These are phyloP conservation scores for Myxozyma monticola DNA, from an alignment of 805 yeast genomes.

Conservation along the genomic window DNA sequence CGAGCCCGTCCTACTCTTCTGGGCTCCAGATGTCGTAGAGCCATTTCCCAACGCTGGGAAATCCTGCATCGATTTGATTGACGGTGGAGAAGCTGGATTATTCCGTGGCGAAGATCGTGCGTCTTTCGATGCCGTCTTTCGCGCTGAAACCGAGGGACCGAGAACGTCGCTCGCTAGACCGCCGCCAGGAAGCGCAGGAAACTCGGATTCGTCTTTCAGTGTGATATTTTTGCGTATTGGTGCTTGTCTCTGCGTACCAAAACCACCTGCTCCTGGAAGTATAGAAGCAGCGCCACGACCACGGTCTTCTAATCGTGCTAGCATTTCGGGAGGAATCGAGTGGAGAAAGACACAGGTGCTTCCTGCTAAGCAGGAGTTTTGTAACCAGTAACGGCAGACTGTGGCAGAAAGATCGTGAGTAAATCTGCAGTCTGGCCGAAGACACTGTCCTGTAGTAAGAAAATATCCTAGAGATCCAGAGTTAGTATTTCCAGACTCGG, in stretches of 20 bases:
- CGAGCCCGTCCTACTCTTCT: too few species aligned
- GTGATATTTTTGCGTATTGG: slow-evolving; percentile 9
- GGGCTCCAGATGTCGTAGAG: too few species aligned
- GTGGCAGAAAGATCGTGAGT: slow-evolving; percentile 47
- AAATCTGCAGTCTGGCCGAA: slow-evolving; percentile 48
- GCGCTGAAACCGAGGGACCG: too few species aligned
- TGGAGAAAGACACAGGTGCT: slow-evolving; percentile 46
- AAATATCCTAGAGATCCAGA: slow-evolving; percentile 37
- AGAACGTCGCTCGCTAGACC: too few species aligned
- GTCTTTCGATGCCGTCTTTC: too few species aligned
- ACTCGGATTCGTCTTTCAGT: slow-evolving; percentile 22
- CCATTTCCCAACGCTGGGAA: too few species aligned
- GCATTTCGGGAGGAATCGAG: slow-evolving; percentile 38
- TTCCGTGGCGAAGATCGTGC: too few species aligned
- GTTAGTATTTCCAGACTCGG: neutral
- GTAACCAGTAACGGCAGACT: slow-evolving; percentile 51
- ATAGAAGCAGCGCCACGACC: slow-evolving; percentile 16
- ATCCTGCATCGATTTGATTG: too few species aligned
- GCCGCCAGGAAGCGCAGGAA: slow-evolving; percentile 23
- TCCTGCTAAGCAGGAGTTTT: slow-evolving; percentile 48
- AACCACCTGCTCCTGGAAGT: slow-evolving; percentile 8
- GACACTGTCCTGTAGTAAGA: slow-evolving; percentile 45
- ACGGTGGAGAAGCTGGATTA: too few species aligned
- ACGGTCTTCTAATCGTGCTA: slow-evolving; percentile 16
- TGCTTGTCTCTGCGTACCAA: neutral